These are phyloP conservation scores for Fusarium nanum DNA, from an alignment of 2,329 filamentous ascomycete genomes.

Conservation along the genomic window DNA sequence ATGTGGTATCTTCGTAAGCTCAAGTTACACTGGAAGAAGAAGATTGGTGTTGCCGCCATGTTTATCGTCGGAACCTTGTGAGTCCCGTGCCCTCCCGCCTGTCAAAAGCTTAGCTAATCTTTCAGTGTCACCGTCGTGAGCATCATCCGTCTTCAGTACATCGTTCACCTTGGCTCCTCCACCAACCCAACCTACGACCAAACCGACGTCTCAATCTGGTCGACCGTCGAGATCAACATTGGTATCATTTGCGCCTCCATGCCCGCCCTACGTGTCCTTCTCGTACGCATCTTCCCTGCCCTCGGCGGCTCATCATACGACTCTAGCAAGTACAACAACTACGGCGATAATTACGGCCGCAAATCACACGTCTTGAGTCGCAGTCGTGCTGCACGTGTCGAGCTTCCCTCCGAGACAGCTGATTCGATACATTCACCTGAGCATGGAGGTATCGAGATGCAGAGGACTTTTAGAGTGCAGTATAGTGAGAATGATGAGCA, in stretches of 20 bases:
- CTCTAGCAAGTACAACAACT: slow-evolving; percentile 43
- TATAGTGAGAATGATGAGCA: slow-evolving; percentile 44
- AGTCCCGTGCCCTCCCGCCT: slow-evolving; percentile 7
- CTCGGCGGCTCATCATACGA: slow-evolving; percentile 43
- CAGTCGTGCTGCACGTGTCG: slow-evolving; percentile 35
- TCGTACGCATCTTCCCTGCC: slow-evolving; percentile 47
- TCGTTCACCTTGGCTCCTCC: slow-evolving; percentile 46
- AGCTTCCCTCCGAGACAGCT: slow-evolving; percentile 34
- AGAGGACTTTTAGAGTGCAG: slow-evolving; percentile 41
- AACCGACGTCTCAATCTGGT: slow-evolving; percentile 49
- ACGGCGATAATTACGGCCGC: slow-evolving; percentile 35
- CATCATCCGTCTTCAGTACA: slow-evolving; percentile 46
- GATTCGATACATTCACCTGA: slow-evolving; percentile 32
- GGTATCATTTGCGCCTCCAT: slow-evolving; percentile 53
- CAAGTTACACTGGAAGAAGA: slow-evolving; percentile 55
- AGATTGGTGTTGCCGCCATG: slow-evolving; percentile 57
- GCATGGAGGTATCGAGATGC: slow-evolving; percentile 43
- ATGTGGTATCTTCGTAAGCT: slow-evolving; percentile 53
- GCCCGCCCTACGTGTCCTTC: slow-evolving; percentile 48
- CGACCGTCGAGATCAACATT: slow-evolving; percentile 52
- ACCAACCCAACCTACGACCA: slow-evolving; percentile 49
- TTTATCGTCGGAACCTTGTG: slow-evolving; percentile 58
- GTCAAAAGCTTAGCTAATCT: not conserved
- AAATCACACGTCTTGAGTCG: slow-evolving; percentile 39
- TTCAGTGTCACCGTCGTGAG: slow-evolving; percentile 48